These are phyloP conservation scores for Vigna unguiculata DNA, from an alignment of 306 rosid species.

Conservation along the genomic window DNA sequence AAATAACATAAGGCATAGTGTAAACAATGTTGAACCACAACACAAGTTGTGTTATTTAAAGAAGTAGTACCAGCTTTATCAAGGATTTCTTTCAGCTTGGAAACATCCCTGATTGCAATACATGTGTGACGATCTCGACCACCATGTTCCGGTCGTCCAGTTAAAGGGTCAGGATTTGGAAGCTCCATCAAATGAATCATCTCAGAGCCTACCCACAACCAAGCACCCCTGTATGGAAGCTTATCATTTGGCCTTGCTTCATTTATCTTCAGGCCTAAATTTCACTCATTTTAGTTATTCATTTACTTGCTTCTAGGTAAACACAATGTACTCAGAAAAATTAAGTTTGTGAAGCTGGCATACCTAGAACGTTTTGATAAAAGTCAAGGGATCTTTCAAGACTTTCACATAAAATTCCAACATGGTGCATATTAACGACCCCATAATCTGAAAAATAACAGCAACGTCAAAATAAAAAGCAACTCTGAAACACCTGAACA, in stretches of 20 bases:
- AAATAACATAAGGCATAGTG: slow-evolving; percentile 1
- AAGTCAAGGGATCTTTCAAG: slow-evolving; percentile 84
- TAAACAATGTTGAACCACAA: slow-evolving; percentile 9
- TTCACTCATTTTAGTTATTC: slow-evolving; percentile 33
- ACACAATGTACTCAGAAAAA: not conserved
- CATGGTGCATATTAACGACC: slow-evolving; percentile 87
- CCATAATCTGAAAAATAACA: slow-evolving; percentile 73
- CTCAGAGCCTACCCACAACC: slow-evolving; percentile 99
- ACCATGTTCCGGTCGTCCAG: slow-evolving; percentile 88
- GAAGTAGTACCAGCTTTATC: slow-evolving; percentile 73
- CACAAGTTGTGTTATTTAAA: not conserved
- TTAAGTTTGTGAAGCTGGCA: slow-evolving; percentile 34
- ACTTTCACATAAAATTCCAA: slow-evolving; percentile 81
- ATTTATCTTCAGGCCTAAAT: slow-evolving; percentile 79
- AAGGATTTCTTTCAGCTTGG: slow-evolving; percentile 81
- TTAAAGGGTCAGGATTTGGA: slow-evolving; percentile 93
- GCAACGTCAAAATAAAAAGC: slow-evolving; percentile 34
- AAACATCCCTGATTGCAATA: slow-evolving; percentile 75
- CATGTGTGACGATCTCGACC: slow-evolving; percentile 96
- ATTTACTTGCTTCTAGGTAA: slow-evolving; percentile 25
- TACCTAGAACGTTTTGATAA: slow-evolving; percentile 89
- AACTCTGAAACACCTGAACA: slow-evolving; percentile 7
- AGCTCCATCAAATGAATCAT: slow-evolving; percentile 99
- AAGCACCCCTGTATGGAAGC: slow-evolving; percentile 97
- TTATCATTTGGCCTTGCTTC: slow-evolving; percentile 96